Percentiles rank a stretch among this genome's conserved stretches.
Conservation (phyloP, 208 protist genomes). For the Jaenimonas drosophilae region DNA sequence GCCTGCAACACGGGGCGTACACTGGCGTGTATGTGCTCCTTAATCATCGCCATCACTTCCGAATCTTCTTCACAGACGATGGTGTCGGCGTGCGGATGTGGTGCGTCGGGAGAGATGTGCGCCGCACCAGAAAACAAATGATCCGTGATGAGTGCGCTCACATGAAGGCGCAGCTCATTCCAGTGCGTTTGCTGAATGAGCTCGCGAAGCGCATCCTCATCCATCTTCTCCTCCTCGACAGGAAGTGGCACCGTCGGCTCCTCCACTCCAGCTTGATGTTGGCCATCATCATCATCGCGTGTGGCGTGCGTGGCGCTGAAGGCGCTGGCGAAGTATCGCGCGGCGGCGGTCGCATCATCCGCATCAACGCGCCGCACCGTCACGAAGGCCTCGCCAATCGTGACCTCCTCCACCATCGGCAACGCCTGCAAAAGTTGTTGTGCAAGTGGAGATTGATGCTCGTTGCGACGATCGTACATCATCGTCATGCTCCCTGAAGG, state of each 20-base stretch:
- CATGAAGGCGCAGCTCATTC: slow-evolving; percentile 73
- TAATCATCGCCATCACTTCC: slow-evolving; percentile 84
- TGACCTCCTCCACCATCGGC: slow-evolving; percentile 87
- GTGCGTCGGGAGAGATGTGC: slow-evolving; percentile 56
- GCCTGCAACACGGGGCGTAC: slow-evolving; percentile 87
- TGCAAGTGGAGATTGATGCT: slow-evolving; percentile 71
- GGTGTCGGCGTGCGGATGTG: slow-evolving; percentile 83
- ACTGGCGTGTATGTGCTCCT: slow-evolving; percentile 79
- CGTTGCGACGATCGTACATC: slow-evolving; percentile 69
- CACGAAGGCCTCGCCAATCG: slow-evolving; percentile 59
- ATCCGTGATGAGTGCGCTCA: slow-evolving; percentile 77
- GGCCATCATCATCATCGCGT: too few relatives aligned
- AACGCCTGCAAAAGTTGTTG: slow-evolving; percentile 45
- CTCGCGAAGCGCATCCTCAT: slow-evolving; percentile 41
- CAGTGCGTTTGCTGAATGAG: slow-evolving; percentile 59
- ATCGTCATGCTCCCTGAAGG: slow-evolving; percentile 36
- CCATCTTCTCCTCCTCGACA: slow-evolving; percentile 23
- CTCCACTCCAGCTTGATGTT: background rate
- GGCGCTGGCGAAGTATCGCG: slow-evolving; percentile 47
- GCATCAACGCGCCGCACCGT: slow-evolving; percentile 69
- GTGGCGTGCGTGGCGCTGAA: slow-evolving; percentile 14
- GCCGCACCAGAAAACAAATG: slow-evolving; percentile 68
- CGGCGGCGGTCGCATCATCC: slow-evolving; percentile 42
- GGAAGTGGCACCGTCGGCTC: slow-evolving; percentile 3
- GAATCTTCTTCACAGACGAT: slow-evolving; percentile 64